These are phyloP conservation scores for Magnusiomyces clavatus DNA, from an alignment of 1,139 yeast species.

Conservation along the genomic window DNA sequence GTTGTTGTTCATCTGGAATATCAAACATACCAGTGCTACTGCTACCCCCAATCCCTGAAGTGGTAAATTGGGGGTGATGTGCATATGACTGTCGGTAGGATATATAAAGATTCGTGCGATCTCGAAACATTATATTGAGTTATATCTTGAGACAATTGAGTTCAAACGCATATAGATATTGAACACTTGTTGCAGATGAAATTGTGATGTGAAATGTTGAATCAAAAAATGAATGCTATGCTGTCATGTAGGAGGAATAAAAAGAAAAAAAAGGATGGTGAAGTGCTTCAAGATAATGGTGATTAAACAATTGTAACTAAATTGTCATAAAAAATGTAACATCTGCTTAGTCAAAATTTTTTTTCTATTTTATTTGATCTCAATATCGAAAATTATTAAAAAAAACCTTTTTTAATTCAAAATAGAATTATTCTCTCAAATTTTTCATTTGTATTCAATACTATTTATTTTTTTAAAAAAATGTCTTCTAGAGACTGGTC, in stretches of 20 bases:
- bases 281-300: neutral
- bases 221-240: no score
- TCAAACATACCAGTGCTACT: slow-evolving; percentile 16
- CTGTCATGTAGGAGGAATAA: no score
- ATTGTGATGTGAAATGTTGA: neutral
- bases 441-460: neutral
- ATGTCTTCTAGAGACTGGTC: slow-evolving; percentile 25
- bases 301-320: no score
- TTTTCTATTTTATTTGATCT: neutral
- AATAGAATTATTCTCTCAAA: no score
- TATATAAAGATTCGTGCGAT: slow-evolving; percentile 37
- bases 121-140: slow-evolving; percentile 32
- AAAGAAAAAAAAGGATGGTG: no score
- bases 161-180: neutral
- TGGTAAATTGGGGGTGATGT: slow-evolving; percentile 30
- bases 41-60: slow-evolving; percentile 7
- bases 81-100: slow-evolving; percentile 39
- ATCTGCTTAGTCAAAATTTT: neutral
- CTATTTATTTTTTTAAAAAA: neutral
- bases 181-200: neutral
- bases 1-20: slow-evolving; percentile 56
- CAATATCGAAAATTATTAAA: neutral
- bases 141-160: neutral
- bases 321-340: no score
- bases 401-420: neutral